Evolutionary conservation across 495 filamentous ascomycete species (phyloP), one percentile per base, ranked within the genome.

Genomic region (Neurospora sublineolata): DNA sequence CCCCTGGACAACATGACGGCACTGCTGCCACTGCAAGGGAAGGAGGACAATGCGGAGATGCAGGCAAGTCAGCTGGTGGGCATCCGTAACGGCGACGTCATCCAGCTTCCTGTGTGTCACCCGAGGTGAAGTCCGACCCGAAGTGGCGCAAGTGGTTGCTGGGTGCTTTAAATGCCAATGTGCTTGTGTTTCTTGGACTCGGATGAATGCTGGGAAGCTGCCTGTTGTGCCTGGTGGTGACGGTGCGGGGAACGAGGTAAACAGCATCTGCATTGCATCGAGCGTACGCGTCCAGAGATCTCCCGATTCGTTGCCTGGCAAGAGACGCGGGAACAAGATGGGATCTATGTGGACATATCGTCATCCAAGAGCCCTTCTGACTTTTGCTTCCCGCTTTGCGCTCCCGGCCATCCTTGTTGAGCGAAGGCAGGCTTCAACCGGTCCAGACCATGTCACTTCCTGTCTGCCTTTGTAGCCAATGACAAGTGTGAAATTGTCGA

Each of bases 41-140:
- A 64, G 27, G 52, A 64, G 52, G 52, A 64, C 52, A 64, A 64
- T 64, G 52, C 52, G 52, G 52, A 64, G 52, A 36, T 64, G 52
- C 27, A n/a, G 10, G 20, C 18, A 41, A 68, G 72, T 75, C 74
- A 75, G 69, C 74, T 70, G 74, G 72, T 68, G 37, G 14, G 27
- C 23, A 37, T 37, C 36, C 69, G 40, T 75, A 77, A 79, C 73
- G 72, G 40, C 76, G 77, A 79, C 77, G 77, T 79, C 77, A 79
- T 78, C 42, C 27, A 74, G 27, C n/a, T 73, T 73, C 20, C 20
- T 18, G 60, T 40, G 72, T 74, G 73, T 73, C 44, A 69, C 72
- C 72, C 72, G 72, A 74, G 71, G 37, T 60, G 70, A 46, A 38
- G 44, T 38, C 41, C 38, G 23, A 71, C 37, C 37, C 36, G 52